A percentile compares a stretch with the other conserved stretches of the same genome.
These are phyloP conservation scores for Blastobotrys peoriensis DNA, from an alignment of 805 yeast genomes.

Conservation along the genomic window DNA sequence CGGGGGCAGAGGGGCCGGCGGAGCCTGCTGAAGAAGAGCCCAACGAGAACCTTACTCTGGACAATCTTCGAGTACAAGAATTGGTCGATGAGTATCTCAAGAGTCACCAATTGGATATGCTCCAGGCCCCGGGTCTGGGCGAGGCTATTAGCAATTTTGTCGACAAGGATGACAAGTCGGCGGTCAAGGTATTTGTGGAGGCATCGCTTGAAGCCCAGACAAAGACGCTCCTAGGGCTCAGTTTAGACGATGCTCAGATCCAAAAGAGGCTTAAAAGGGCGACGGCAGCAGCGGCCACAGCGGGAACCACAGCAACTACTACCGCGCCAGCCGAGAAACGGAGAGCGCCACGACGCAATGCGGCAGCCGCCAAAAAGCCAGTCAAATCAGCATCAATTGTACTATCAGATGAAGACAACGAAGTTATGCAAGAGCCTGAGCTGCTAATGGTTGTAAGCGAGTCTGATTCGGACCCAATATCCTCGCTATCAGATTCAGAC, in stretches of 20 bases:
- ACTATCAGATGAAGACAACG: constrained; percentile 1
- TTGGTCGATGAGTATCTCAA: constrained; percentile 58
- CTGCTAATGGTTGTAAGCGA: background rate
- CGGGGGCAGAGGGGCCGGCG: constrained; percentile 2
- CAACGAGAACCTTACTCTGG: constrained; percentile 29
- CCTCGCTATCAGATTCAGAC: too few relatives aligned
- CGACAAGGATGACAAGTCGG: constrained; percentile 74
- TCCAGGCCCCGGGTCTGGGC: constrained; percentile 71
- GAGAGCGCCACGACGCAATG: too few relatives aligned
- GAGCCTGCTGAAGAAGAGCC: constrained; percentile 18
- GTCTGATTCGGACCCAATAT: background rate
- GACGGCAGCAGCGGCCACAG: constrained; percentile 7
- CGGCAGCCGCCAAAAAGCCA: too few relatives aligned
- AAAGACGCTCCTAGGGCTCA: constrained; percentile 19
- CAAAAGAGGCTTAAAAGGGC: constrained; percentile 2
- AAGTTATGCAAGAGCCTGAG: background rate
- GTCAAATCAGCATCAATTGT: background rate
- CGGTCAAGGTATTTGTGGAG: constrained; percentile 45
- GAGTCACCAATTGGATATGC: constrained; percentile 56
- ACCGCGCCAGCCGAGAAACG: too few relatives aligned
- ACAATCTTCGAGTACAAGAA: constrained; percentile 49
- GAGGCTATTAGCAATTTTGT: constrained; percentile 67
- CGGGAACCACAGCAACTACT: too few relatives aligned
- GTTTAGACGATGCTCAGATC: constrained; percentile 11
- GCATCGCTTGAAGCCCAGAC: constrained; percentile 25